Conservation (phyloP, 495 filamentous ascomycete genomes). For the Saxophila tyrrhenica region DNA sequence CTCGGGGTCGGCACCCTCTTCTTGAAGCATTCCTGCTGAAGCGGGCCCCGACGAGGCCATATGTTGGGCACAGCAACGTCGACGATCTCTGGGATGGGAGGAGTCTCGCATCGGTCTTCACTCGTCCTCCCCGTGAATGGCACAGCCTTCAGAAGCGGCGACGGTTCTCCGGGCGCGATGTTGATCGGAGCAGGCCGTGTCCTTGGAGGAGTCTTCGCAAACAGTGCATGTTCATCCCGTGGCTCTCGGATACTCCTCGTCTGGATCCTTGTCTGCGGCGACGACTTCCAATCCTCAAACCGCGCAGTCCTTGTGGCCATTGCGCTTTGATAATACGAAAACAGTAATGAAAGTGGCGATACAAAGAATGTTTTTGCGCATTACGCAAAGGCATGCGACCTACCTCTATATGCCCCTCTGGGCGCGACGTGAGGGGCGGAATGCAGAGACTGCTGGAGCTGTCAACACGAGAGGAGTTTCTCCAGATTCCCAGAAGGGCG, state of each 20-base stretch:
- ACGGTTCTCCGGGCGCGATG: background rate
- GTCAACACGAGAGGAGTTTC: constrained; percentile 8
- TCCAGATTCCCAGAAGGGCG: background rate
- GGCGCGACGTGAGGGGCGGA: constrained; percentile 13
- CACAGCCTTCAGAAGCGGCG: background rate
- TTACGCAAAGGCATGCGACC: background rate
- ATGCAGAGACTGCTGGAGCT: constrained; percentile 1
- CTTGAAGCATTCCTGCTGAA: background rate
- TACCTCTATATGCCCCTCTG: background rate
- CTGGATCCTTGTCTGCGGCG: background rate
- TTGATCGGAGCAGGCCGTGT: background rate
- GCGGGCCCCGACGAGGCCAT: constrained; percentile 9
- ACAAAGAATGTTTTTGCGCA: background rate
- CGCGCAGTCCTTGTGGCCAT: background rate
- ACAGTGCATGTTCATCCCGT: background rate
- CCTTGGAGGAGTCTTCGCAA: background rate
- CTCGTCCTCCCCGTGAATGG: background rate
- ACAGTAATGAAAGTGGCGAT: background rate
- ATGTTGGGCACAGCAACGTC: constrained; percentile 7
- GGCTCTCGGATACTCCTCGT: background rate
- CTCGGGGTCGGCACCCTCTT: background rate
- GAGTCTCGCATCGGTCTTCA: background rate
- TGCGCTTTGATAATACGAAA: background rate
- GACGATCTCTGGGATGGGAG: constrained; percentile 6
- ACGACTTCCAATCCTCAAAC: background rate